Percentiles rank a stretch among this genome's conserved stretches.
phyloP scores from a whole-genome alignment of 345 rosid species.

The Populus davidiana region DNA sequence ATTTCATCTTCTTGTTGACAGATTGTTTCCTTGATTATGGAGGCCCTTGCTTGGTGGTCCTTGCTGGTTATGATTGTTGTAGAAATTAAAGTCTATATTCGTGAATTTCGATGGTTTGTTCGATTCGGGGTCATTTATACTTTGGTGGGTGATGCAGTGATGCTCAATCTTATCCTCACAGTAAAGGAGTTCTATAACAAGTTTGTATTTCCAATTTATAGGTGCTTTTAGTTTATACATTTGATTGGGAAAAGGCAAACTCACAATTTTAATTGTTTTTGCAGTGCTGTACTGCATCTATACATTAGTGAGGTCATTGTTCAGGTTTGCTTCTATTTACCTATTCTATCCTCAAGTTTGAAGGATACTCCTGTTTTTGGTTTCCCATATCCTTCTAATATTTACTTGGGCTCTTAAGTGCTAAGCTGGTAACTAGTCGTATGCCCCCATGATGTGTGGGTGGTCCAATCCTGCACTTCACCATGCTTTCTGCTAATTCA shows the following conservation, averaged over 20 bases:
- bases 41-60: constrained; percentile 85
- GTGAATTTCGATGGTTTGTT: constrained; percentile 86
- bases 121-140: constrained; percentile 77
- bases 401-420: not conserved
- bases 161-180: constrained; percentile 73
- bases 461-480: too few species aligned
- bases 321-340: constrained; percentile 54
- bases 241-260: constrained; percentile 8
- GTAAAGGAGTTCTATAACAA: constrained; percentile 66
- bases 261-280: constrained; percentile 29
- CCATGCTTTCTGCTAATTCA: too few species aligned
- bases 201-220: constrained; percentile 32
- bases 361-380: not conserved
- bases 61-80: constrained; percentile 62
- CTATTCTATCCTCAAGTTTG: not conserved
- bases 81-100: constrained; percentile 79
- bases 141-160: constrained; percentile 77
- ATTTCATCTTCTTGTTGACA: constrained; percentile 31
- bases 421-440: not conserved
- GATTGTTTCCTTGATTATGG: constrained; percentile 65
- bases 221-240: not conserved
- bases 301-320: constrained; percentile 76
- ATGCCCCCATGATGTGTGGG: too few species aligned
- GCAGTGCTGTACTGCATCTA: constrained; percentile 70
- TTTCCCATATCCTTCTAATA: not conserved